phyloP scores from a whole-genome alignment of 2,329 filamentous ascomycete species.

The Fusarium succisae region DNA sequence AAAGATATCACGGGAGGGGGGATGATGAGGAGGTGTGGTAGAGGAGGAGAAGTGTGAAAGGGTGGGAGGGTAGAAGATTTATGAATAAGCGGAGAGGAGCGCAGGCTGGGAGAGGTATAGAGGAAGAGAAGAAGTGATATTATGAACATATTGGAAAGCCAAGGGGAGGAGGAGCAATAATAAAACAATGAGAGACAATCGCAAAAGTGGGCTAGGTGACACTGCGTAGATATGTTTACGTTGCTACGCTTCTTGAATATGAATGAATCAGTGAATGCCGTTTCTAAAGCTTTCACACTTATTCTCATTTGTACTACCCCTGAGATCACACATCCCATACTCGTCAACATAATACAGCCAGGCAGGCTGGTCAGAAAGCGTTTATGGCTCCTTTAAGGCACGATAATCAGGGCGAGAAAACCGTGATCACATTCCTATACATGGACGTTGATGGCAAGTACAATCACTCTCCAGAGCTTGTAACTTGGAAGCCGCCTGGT shows the following conservation, averaged over 20 bases:
- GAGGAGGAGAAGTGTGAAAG: neutral
- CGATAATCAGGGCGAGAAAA: neutral
- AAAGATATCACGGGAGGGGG: fast-evolving
- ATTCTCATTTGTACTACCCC: neutral
- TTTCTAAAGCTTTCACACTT: neutral
- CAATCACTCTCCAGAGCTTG: neutral
- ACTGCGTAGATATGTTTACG: neutral
- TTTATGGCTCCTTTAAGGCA: neutral
- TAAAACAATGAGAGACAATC: neutral
- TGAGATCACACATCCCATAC: neutral
- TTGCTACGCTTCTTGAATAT: neutral
- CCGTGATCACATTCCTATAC: neutral
- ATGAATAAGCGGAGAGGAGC: neutral
- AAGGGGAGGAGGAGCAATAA: neutral
- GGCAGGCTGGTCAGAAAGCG: neutral
- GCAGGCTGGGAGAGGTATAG: neutral
- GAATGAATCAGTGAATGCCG: neutral
- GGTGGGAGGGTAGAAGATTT: neutral
- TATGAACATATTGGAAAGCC: neutral
- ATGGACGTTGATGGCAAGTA: neutral
- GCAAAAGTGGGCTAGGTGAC: no score
- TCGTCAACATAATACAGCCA: neutral
- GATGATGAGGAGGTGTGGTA: neutral
- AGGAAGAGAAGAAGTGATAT: neutral
- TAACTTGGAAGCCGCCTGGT: neutral